phyloP scores from a whole-genome alignment of 176 grass and related monocot genomes.

The Lolium perenne region DNA sequence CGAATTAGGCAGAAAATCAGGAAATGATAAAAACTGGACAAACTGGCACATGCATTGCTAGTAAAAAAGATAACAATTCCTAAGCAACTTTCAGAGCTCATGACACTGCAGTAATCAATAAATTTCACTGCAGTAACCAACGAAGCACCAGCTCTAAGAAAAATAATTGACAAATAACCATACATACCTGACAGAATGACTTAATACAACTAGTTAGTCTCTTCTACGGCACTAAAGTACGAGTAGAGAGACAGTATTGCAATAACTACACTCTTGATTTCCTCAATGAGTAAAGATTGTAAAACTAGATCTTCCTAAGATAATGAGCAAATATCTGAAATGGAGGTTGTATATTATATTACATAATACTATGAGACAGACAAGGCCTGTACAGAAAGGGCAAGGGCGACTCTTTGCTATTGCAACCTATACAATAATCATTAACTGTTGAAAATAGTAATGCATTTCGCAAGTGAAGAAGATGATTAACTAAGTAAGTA shows the following conservation, averaged over 20 bases:
- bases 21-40: background rate
- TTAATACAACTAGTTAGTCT: background rate
- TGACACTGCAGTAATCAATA: constrained; percentile 42
- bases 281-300: background rate
- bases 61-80: background rate
- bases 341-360: background rate
- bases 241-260: background rate
- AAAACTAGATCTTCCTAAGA: background rate
- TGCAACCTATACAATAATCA: constrained; percentile 29
- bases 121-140: constrained; percentile 17
- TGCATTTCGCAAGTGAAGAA: constrained; percentile 6
- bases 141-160: constrained; percentile 1
- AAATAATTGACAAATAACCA: background rate
- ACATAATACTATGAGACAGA: constrained; percentile 5
- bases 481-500: constrained; percentile 42
- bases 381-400: constrained; percentile 13
- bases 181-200: constrained; percentile 2
- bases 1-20: constrained; percentile 26
- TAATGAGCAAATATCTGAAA: background rate
- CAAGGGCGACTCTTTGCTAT: constrained; percentile 1
- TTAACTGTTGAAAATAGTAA: constrained; percentile 16
- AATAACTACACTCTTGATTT: background rate
- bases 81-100: constrained; percentile 20
- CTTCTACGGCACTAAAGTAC: background rate
- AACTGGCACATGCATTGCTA: background rate